Evolutionary conservation across 1,284 basidiomycete genomes (phyloP), one percentile per base, ranked within the genome.

Genomic region (Naganishia cerealis): DNA sequence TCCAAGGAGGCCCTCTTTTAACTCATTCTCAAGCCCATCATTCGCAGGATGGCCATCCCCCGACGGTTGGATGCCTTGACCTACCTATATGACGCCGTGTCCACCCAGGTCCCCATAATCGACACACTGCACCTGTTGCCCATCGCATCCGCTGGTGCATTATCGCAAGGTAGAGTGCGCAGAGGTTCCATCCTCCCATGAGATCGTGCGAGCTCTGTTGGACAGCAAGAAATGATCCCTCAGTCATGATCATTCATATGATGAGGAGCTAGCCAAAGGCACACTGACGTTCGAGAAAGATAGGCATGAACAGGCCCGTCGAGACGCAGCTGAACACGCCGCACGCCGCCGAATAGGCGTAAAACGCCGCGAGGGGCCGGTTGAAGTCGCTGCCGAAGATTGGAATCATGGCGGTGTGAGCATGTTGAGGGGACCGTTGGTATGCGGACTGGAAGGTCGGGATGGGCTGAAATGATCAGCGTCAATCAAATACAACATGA

Each of bases 61-160:
- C 7, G 2, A 18, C 16, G 5, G 16, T 18, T 18, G 16, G 15
- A 43, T 42, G 56, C 38, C 9, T 9, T 39, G 2, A 75, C 86
- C 58, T 65, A 90, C 91, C 90, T 92, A 80, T 93, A 93, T 73
- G 89, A 91, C 1, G 91, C 90, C 16, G 84, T 91, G 75, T 94
- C 91, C 57, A 94, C 85, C 91, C 91, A 93, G 1, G 82, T 69
- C 84, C 90, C 78, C 54, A 78, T 50, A 39, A 82, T 75, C 50
- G 39, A 52, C 0, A 78, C 79, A 57, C 76, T 75, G 68, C 80
- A 81, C 16, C 73, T 59, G 40, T 54, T 71, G 65, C n/a, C 65
- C 59, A 40, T 46, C 13, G 62, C 68, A 8, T 65, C 69, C 9
- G 46, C 42, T 18, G 43, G 36, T 2, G 65, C 21, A 15, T 62